Percentiles rank a stretch among this genome's conserved stretches.
phyloP scores from a whole-genome alignment of 768 basidiomycete genomes.

The Tricholoma terreum region DNA sequence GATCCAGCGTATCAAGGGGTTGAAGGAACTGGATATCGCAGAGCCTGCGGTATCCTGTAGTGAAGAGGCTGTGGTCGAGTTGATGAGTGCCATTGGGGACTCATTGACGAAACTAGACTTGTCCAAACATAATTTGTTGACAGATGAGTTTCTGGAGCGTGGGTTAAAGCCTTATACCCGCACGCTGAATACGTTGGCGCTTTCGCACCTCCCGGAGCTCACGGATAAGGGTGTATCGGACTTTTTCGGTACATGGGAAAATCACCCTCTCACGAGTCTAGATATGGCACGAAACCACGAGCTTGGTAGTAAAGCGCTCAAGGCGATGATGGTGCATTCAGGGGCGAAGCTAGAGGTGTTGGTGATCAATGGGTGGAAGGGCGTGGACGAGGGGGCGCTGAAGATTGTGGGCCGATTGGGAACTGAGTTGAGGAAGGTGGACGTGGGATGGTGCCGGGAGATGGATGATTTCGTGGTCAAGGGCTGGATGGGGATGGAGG shows the following conservation, averaged over 20 bases:
- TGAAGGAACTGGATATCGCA: slow-evolving; percentile 69
- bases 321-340: slow-evolving; percentile 66
- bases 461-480: slow-evolving; percentile 83
- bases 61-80: slow-evolving; percentile 51
- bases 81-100: slow-evolving; percentile 55
- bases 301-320: slow-evolving; percentile 52
- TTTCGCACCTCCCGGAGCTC: slow-evolving; percentile 57
- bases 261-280: slow-evolving; percentile 47
- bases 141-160: slow-evolving; percentile 54
- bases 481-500: slow-evolving; percentile 48
- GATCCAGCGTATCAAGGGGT: slow-evolving; percentile 40
- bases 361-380: slow-evolving; percentile 77
- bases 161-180: slow-evolving; percentile 55
- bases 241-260: slow-evolving; percentile 65
- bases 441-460: slow-evolving; percentile 83
- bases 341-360: slow-evolving; percentile 55
- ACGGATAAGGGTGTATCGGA: slow-evolving; percentile 66
- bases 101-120: slow-evolving; percentile 62
- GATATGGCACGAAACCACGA: slow-evolving; percentile 63
- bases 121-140: slow-evolving; percentile 64
- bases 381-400: slow-evolving; percentile 46
- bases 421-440: slow-evolving; percentile 51
- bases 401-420: slow-evolving; percentile 30
- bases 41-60: slow-evolving; percentile 52
- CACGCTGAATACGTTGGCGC: slow-evolving; percentile 47